A percentile compares a stretch with the other conserved stretches of the same genome.
phyloP scores from a whole-genome alignment of 768 basidiomycete species.

The Tremella mesenterica region DNA sequence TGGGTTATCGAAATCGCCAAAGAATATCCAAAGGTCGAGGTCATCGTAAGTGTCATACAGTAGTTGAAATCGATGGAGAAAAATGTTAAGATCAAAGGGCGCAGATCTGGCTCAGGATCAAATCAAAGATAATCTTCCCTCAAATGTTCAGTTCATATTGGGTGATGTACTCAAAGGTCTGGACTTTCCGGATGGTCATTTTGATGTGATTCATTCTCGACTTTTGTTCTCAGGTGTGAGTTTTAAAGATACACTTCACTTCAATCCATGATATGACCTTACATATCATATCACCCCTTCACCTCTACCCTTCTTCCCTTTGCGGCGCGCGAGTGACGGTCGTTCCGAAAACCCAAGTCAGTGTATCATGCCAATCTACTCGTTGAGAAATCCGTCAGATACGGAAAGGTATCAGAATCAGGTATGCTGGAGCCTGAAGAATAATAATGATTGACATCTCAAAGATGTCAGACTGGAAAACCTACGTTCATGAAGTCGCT shows the following conservation, averaged over 20 bases:
- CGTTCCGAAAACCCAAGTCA: no score
- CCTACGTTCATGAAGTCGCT: slow-evolving; percentile 3
- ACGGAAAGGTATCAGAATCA: no score
- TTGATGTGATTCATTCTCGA: slow-evolving; percentile 17
- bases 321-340: no score
- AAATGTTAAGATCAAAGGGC: not conserved
- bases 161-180: slow-evolving; percentile 12
- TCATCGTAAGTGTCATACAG: not conserved
- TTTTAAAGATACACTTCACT: no score
- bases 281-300: no score
- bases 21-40: slow-evolving; percentile 16
- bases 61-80: not conserved
- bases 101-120: slow-evolving; percentile 11
- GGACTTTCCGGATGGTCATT: slow-evolving; percentile 12
- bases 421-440: no score
- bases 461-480: slow-evolving; percentile 8
- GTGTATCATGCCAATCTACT: no score
- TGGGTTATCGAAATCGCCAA: slow-evolving; percentile 20
- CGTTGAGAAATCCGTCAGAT: no score
- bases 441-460: no score
- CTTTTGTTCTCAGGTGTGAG: slow-evolving; percentile 10
- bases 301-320: no score
- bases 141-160: slow-evolving; percentile 9
- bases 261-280: no score
- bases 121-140: slow-evolving; percentile 5